Evolutionary conservation across 23 red algal genomes (phyloP).

Genomic region (Chondrus crispus): DNA sequence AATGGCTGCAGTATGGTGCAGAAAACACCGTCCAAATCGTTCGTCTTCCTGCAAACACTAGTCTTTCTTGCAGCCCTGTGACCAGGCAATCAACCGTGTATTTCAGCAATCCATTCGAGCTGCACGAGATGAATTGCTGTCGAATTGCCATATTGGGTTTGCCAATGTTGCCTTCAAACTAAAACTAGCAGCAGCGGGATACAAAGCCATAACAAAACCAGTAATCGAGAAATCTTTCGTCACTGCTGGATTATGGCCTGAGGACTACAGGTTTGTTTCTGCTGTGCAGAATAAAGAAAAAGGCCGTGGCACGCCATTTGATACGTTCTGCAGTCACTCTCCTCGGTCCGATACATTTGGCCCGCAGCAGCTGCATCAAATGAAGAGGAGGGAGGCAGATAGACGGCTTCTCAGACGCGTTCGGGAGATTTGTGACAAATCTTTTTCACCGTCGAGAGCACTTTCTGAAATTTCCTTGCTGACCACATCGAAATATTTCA

Average conservation of each 20-base stretch:
- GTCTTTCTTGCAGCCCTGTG: conserved; percentile 1
- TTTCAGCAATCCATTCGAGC: neutral
- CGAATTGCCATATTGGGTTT: neutral
- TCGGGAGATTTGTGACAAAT: too few species aligned
- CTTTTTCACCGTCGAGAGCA: too few species aligned
- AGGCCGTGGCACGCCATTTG: too few species aligned
- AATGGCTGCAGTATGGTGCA: neutral
- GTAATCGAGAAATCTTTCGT: neutral
- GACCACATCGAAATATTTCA: too few species aligned
- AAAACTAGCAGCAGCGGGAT: neutral
- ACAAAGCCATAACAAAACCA: neutral
- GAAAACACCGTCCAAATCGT: neutral
- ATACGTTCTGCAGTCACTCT: too few species aligned
- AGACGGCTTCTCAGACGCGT: too few species aligned
- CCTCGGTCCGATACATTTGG: too few species aligned
- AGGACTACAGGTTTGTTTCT: neutral
- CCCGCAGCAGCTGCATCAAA: too few species aligned
- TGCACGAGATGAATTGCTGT: neutral
- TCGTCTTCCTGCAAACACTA: neutral
- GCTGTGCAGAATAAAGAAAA: too few species aligned
- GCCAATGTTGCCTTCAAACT: neutral
- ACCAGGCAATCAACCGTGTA: neutral
- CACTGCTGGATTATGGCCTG: neutral
- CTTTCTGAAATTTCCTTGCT: too few species aligned
- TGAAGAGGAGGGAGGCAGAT: too few species aligned